These are phyloP conservation scores for Septoria linicola DNA, from an alignment of 2,329 filamentous ascomycete genomes.

Conservation along the genomic window DNA sequence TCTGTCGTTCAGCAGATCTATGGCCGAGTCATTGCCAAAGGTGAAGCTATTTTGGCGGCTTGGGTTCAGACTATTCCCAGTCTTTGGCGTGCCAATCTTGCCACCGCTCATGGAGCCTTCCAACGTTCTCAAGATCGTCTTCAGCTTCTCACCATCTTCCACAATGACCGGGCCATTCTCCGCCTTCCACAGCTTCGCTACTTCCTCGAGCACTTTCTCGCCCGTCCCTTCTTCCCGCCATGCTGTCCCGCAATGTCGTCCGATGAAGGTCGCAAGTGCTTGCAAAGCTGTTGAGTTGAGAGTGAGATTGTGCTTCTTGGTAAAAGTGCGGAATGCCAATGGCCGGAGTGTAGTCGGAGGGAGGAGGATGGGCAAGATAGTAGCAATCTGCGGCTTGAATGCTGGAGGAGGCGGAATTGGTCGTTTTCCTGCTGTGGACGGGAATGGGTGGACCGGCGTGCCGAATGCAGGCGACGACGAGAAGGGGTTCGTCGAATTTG, in stretches of 20 bases:
- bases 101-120: conserved; percentile 91
- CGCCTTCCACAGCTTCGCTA: conserved; percentile 88
- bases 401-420: conserved; percentile 52
- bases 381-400: conserved; percentile 55
- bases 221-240: conserved; percentile 95
- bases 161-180: conserved; percentile 87
- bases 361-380: conserved; percentile 83
- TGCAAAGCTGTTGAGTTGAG: conserved; percentile 84
- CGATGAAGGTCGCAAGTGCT: conserved; percentile 83
- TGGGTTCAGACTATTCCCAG: conserved; percentile 46
- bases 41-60: conserved; percentile 64
- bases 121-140: conserved; percentile 76
- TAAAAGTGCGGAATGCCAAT: conserved; percentile 91
- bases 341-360: conserved; percentile 84
- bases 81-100: conserved; percentile 55
- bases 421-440: conserved; percentile 24
- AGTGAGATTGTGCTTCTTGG: conserved; percentile 94
- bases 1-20: conserved; percentile 28
- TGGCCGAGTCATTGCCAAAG: conserved; percentile 50
- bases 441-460: conserved; percentile 76
- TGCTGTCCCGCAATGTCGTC: conserved; percentile 88
- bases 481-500: conserved; percentile 43
- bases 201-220: conserved; percentile 87
- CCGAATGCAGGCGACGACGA: conserved; percentile 89
- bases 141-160: conserved; percentile 70